Evolutionary conservation across 2,329 filamentous ascomycete genomes (phyloP), one percentile per base, ranked within the genome.

Genomic region (Fusarium pilosicola): DNA sequence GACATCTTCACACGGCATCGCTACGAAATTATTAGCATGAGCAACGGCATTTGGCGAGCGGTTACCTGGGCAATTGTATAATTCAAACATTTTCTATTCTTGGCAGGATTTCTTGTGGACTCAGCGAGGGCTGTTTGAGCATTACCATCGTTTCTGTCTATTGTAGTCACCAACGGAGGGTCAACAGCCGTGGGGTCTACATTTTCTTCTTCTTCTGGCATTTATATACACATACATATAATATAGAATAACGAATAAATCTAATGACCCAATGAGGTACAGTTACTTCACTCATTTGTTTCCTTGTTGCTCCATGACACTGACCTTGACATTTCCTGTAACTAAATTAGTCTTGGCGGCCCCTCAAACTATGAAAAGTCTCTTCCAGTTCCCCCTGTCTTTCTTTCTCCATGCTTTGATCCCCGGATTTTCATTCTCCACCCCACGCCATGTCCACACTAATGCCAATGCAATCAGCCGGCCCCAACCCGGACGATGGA

Each of bases 371-470:
- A 36, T 51, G n/a, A 26, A 49, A 60, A 26, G 56, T 51, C 51
- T 48, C 56, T 52, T 69, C 67, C 72, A 26, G 61, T n/a, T 56
- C 46, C 36, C 57, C 26, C 54, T 66, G 44, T 56, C 28, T 41
- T 69, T 56, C 28, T 41, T 69, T 55, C 64, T 73, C 54, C 68
- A 70, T 54, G 65, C 39, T 63, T 64, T 62, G 56, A 48, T 56
- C 73, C 69, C 73, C 69, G 41, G 72, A 73, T 75, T 75, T 74
- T 74, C 62, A 59, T 56, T 62, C 56, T 52, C 70, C 56, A 65
- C 69, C 54, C 66, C 57, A 55, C 58, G 54, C 64, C 54, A 64
- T 64, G 32, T 39, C 46, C 32, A 62, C 63, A 42, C 54, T 36
- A 32, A 62, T 46, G 41, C 39, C 20, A 32, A 38, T 58, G 32